A percentile compares a stretch with the other conserved stretches of the same genome.
phyloP scores from a whole-genome alignment of 495 filamentous ascomycete species.

The Daldinia loculata region DNA sequence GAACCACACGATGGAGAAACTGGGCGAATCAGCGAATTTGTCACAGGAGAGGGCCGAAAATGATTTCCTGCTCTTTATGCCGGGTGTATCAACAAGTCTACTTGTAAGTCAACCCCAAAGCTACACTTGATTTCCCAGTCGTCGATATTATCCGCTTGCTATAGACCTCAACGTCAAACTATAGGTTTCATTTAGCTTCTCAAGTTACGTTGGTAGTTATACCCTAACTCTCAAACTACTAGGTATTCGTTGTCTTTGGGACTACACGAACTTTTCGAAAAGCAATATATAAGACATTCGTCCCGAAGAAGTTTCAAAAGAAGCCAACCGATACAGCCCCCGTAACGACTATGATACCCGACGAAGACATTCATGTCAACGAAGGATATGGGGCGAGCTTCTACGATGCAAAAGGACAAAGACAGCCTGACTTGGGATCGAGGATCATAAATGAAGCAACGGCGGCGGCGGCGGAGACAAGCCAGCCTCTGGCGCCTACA shows the following conservation, averaged over 20 bases:
- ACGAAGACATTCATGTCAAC: not conserved
- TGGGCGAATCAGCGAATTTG: slow-evolving; percentile 49
- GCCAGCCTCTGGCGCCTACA: too few species aligned
- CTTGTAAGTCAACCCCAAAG: slow-evolving; percentile 35
- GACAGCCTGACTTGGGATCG: not conserved
- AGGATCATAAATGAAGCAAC: not conserved
- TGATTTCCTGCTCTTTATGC: slow-evolving; percentile 56
- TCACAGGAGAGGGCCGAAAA: slow-evolving; percentile 44
- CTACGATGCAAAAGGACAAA: not conserved
- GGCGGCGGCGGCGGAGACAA: too few species aligned
- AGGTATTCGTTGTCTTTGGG: slow-evolving; percentile 54
- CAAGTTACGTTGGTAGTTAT: not conserved
- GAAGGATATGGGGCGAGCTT: slow-evolving; percentile 3
- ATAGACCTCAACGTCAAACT: not conserved
- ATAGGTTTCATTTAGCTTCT: not conserved
- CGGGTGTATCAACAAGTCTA: slow-evolving; percentile 52
- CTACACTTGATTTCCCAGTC: too few species aligned
- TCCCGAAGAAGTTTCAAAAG: slow-evolving; percentile 35
- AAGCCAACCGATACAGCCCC: not conserved
- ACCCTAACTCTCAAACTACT: not conserved
- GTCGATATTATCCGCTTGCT: too few species aligned
- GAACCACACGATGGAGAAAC: slow-evolving; percentile 46
- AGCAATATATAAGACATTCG: slow-evolving; percentile 27
- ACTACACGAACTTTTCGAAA: slow-evolving; percentile 51
- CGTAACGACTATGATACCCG: not conserved